Base-by-base conservation (phyloP, 192 early-diverging fungal species). In the Thamnidium elegans region DNA sequence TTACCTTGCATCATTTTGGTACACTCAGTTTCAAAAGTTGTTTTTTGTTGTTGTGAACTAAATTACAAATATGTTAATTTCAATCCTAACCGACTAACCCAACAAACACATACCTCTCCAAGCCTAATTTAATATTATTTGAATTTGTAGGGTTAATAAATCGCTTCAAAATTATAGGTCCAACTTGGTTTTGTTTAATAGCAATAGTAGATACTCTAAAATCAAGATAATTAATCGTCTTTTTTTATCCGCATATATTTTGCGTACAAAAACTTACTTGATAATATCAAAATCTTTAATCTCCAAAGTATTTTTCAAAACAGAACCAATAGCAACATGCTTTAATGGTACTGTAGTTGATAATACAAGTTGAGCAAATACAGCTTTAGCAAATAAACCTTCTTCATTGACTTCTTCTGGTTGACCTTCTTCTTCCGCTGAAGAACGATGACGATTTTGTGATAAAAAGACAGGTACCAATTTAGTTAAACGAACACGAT, bases 271-370 rank as follows among this genome's bases (percentile, higher is more conserved):
- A 47, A 63, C 67, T 58, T 79, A 80, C 83, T 71, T 74, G 55
- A 85, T 62, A 50, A 82, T 79, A 4, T 73, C 74, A 73, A 78
- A 85, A 47, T 71, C 72, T 52, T 81, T 72, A 0, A 71, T 51
- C 23, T 81, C 78, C 54, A 85, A 48, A 3, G 73, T 77, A 1
- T 71, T 69, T 55, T 72, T 62, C 1, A 81, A 71, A 42, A 68
- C 58, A 19, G 72, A 71, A 14, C 72, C 77, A 8, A 85, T 59
- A 5, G 62, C 63, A 19, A 85, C 72, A 74, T 85, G 84, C 11
- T 72, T 70, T 1, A 63, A 17, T 13, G 79, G 73, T 7, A 85
- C 68, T 31, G 51, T 47, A 15, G 39, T 58, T 1, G 72, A 72
- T 3, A 71, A 15, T 10, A 74, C 42, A 9, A 79, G 61, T 44